These are phyloP conservation scores for Aureobasidium lini DNA, from an alignment of 2,329 filamentous ascomycete genomes.

Conservation along the genomic window DNA sequence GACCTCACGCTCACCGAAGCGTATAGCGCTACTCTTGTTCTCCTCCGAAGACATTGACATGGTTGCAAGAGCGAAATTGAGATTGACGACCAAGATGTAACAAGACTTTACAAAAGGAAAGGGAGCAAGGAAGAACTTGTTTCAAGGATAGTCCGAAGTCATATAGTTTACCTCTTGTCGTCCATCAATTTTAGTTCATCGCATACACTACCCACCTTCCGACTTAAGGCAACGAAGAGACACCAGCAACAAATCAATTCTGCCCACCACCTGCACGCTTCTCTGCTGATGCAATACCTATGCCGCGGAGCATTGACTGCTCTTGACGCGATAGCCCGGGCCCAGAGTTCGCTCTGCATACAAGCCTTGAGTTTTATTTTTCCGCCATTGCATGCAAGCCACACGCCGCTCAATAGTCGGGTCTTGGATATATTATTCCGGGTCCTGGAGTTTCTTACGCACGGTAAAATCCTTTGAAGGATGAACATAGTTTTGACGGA, in stretches of 20 bases:
- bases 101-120: background rate
- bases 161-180: background rate
- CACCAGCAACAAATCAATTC: background rate
- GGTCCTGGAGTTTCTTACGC: background rate
- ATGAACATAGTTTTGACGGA: background rate
- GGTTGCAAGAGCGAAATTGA: background rate
- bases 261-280: background rate
- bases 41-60: background rate
- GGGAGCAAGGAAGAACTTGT: background rate
- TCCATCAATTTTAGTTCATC: background rate
- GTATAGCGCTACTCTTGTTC: constrained; percentile 3
- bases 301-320: background rate
- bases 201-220: background rate
- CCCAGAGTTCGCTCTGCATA: background rate
- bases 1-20: constrained; percentile 4
- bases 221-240: background rate
- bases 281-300: background rate
- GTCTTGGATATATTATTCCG: constrained; percentile 4
- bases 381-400: background rate
- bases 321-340: background rate
- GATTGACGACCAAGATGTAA: background rate
- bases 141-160: background rate
- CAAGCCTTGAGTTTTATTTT: background rate
- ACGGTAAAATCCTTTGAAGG: background rate
- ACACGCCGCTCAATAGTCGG: background rate